Conservation (phyloP, 2,329 filamentous ascomycete genomes). For the Herpomyces periplanetae region DNA sequence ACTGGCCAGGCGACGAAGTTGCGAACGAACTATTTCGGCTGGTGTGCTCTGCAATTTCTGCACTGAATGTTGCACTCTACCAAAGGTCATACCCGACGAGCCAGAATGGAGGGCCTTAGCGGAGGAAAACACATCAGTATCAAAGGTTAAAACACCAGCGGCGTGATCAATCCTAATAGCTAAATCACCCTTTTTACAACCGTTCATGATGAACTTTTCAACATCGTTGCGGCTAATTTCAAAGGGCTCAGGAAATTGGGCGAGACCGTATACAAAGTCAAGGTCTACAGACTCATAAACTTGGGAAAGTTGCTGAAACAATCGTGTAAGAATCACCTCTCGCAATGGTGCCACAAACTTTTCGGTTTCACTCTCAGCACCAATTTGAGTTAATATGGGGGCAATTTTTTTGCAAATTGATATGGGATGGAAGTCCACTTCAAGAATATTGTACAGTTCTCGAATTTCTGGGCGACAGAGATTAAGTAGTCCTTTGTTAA, state of each 20-base stretch:
- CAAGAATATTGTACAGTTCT: constrained; percentile 87
- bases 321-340: constrained; percentile 84
- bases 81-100: constrained; percentile 47
- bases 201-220: constrained; percentile 99
- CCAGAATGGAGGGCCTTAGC: constrained; percentile 63
- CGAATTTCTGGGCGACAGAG: constrained; percentile 75
- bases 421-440: constrained; percentile 92
- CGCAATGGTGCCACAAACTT: constrained; percentile 83
- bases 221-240: constrained; percentile 62
- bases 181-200: constrained; percentile 96
- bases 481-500: constrained; percentile 75
- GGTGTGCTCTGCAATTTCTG: constrained; percentile 91
- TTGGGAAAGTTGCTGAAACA: constrained; percentile 95
- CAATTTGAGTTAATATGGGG: constrained; percentile 71
- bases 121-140: constrained; percentile 91
- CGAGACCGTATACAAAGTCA: constrained; percentile 62
- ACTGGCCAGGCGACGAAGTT: constrained; percentile 64
- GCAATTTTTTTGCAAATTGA: constrained; percentile 98
- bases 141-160: constrained; percentile 74
- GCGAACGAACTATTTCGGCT: constrained; percentile 79
- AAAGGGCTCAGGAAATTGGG: constrained; percentile 83
- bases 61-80: constrained; percentile 42
- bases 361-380: constrained; percentile 72
- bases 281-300: constrained; percentile 95
- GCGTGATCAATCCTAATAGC: constrained; percentile 86